phyloP scores from a whole-genome alignment of 2,329 filamentous ascomycete species.

The Xenoacremonium recifei region DNA sequence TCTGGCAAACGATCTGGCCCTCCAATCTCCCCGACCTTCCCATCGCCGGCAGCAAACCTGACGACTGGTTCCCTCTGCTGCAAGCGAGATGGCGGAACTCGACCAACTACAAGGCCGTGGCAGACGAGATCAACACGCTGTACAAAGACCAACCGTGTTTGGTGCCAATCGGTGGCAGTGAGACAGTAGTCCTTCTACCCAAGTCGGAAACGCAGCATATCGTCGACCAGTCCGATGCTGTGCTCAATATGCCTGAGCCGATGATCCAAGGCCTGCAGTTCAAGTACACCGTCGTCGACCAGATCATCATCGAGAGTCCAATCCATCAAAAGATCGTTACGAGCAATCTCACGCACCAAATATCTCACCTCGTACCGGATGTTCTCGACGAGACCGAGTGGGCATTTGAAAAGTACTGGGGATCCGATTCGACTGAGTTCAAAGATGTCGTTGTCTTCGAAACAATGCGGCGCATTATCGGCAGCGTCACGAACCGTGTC shows the following conservation, averaged over 20 bases:
- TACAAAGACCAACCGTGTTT: constrained; percentile 3
- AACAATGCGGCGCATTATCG: constrained; percentile 6
- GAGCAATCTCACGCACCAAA: constrained; percentile 3
- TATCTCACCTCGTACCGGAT: constrained; percentile 1
- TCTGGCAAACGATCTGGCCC: constrained; percentile 1
- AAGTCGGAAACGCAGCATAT: constrained; percentile 3
- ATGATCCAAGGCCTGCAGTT: constrained; percentile 4
- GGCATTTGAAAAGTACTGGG: constrained; percentile 2
- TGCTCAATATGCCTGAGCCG: constrained; percentile 2
- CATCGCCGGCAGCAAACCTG: neutral
- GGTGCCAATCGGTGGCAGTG: constrained; percentile 1
- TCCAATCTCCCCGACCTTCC: constrained; percentile 4
- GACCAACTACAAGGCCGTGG: neutral
- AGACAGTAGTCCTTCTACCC: constrained; percentile 3
- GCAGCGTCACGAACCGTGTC: constrained; percentile 6
- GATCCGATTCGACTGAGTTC: neutral
- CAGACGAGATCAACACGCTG: constrained; percentile 1
- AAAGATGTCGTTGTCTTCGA: constrained; percentile 4
- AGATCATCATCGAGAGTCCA: constrained; percentile 1
- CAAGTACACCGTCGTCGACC: constrained; percentile 4
- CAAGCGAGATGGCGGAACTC: constrained; percentile 4
- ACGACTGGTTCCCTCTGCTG: constrained; percentile 4
- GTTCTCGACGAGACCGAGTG: constrained; percentile 1
- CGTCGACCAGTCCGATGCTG: constrained; percentile 3
- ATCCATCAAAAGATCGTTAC: constrained; percentile 4